phyloP scores from a whole-genome alignment of 192 early-diverging fungal species.

The Glomus cerebriforme region DNA sequence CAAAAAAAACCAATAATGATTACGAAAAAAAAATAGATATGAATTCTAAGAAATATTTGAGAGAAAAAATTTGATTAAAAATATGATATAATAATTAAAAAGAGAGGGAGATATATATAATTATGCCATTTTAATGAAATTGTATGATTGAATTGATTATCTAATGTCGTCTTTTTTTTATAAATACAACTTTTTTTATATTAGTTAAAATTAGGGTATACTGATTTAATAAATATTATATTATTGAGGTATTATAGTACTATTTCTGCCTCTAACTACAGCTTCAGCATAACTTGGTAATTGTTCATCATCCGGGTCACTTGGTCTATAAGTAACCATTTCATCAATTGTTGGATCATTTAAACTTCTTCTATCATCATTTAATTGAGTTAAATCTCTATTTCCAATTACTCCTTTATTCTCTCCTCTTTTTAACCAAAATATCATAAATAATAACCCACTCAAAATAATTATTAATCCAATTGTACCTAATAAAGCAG shows the following conservation, averaged over 20 bases:
- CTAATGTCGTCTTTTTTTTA: too few species aligned
- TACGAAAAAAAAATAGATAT: too few species aligned
- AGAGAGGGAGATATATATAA: too few species aligned
- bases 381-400: not conserved
- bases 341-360: not conserved
- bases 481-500: not conserved
- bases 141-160: too few species aligned
- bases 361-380: not conserved
- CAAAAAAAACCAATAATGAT: too few species aligned
- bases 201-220: not conserved
- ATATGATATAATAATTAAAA: too few species aligned
- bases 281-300: conserved; percentile 8
- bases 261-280: not conserved
- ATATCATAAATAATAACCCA: not conserved
- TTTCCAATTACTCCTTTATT: not conserved
- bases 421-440: not conserved
- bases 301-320: not conserved
- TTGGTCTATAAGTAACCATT: not conserved
- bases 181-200: too few species aligned
- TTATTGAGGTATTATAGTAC: not conserved
- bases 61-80: too few species aligned
- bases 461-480: not conserved
- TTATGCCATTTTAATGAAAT: too few species aligned
- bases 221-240: not conserved
- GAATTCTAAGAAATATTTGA: too few species aligned